Percentiles rank a stretch among this genome's conserved stretches.
Evolutionary conservation across 352 stramenopile species (phyloP).

Genomic region (Globisporangium polare): DNA sequence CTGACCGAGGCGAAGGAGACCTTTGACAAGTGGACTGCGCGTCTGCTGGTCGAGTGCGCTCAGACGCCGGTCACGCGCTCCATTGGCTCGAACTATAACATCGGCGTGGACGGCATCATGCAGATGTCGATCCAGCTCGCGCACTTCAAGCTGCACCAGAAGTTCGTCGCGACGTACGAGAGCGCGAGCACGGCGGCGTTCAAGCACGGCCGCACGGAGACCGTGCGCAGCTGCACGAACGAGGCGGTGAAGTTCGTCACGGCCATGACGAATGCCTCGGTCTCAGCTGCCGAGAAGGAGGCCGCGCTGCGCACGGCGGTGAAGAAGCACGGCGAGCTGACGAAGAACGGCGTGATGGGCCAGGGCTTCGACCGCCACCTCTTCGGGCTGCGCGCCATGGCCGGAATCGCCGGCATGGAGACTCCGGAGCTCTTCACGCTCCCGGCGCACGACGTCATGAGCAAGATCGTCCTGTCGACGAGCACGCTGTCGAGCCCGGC

Average conservation of each 20-base stretch:
- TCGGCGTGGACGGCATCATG: conserved; percentile 88
- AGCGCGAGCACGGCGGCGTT: conserved; percentile 87
- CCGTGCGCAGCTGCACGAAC: conserved; percentile 86
- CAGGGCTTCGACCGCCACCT: conserved; percentile 88
- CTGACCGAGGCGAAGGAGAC: conserved; percentile 64
- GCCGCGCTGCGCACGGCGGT: conserved; percentile 62
- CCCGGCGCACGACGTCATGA: conserved; percentile 74
- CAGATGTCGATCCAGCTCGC: conserved; percentile 90
- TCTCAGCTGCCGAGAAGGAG: conserved; percentile 55
- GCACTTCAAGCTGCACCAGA: conserved; percentile 79
- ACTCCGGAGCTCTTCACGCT: conserved; percentile 78
- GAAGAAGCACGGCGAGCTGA: conserved; percentile 86
- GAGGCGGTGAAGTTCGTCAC: conserved; percentile 76
- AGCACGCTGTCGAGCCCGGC: conserved; percentile 84
- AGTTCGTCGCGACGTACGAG: conserved; percentile 87
- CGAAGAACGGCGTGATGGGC: conserved; percentile 89
- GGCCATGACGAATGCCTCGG: conserved; percentile 56
- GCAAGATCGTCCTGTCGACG: conserved; percentile 89
- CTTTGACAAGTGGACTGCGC: conserved; percentile 63
- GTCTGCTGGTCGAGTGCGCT: conserved; percentile 64
- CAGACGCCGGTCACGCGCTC: conserved; percentile 68
- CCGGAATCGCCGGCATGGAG: conserved; percentile 47
- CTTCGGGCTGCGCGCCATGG: conserved; percentile 75
- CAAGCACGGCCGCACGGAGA: conserved; percentile 90
- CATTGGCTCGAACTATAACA: conserved; percentile 62